Base-by-base conservation (phyloP, 129 eudicot species). In the Saposhnikovia divaricata region DNA sequence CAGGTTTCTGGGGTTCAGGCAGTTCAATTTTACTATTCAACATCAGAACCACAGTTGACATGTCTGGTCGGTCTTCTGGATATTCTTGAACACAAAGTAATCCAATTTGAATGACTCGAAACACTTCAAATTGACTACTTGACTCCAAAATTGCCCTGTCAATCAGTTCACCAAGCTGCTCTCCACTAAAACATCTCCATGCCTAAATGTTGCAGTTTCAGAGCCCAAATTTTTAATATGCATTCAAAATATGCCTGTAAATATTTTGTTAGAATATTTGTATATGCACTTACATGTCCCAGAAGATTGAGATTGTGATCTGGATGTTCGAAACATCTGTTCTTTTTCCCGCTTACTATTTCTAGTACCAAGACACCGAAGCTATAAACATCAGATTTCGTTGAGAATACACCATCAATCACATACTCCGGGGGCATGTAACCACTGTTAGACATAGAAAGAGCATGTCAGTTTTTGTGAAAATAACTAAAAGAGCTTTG, bases 11-110 rank as follows among this genome's bases (percentile, higher is more conserved):
- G 18, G 85, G 84, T 5, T 83, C 44, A 5, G 89, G 79, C 46
- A 86, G 23, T 7, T 68, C 86, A 18, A 82, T 85, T 13, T 86
- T 88, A 65, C 66, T 80, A 42, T 78, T 61, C 79, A 90, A 51
- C 88, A 84, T 90, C 25, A 79, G 40, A 77, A 85, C 66, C 57
- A 87, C 91, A 1, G 93, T 46, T 43, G 82, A 81, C 82, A 82
- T 87, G 2, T 71, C 73, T 27, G 91, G 91, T 57, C 93, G 84
- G 45, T 85, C 84, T 79, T 89, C 69, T 25, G 86, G 80, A 34
- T 55, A 82, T 66, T 83, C 65, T 48, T 89, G 91, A 80, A 89
- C 85, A 31, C 91, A 89, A 40, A 89, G 73, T 27, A 89, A 69
- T 2, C 70, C 89, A 39, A 86, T 43, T 25, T 80, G 86, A 65